These are phyloP conservation scores for Pseudonitzschia multiseries DNA, from an alignment of 108 stramenopile genomes.

Conservation along the genomic window DNA sequence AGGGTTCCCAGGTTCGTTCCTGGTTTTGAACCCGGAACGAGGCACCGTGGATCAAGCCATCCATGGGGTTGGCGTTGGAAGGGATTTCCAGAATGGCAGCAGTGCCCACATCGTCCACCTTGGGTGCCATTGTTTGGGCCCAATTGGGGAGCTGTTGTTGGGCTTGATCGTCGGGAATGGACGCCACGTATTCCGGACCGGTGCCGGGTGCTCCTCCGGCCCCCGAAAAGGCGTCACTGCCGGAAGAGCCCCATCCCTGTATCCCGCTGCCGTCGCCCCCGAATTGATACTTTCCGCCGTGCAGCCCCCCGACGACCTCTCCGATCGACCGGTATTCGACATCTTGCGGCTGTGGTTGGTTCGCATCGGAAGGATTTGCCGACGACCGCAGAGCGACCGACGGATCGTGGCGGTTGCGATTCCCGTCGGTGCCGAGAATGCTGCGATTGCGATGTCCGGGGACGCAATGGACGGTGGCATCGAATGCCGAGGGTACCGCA, in stretches of 20 bases:
- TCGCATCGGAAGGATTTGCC: neutral
- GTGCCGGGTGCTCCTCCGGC: neutral
- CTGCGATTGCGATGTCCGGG: neutral
- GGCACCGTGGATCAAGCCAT: neutral
- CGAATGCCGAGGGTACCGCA: neutral
- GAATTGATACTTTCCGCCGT: conserved; percentile 45
- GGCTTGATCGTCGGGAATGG: neutral
- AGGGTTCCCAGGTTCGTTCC: conserved; percentile 40
- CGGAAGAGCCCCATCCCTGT: neutral
- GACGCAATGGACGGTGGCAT: neutral
- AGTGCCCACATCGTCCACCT: neutral
- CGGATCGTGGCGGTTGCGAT: neutral
- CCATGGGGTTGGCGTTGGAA: conserved; percentile 4
- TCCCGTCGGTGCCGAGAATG: neutral
- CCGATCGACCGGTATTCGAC: conserved; percentile 20
- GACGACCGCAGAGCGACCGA: neutral
- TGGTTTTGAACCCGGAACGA: conserved; percentile 26
- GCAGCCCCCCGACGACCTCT: conserved; percentile 32
- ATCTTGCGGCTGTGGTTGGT: neutral
- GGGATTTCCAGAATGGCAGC: neutral
- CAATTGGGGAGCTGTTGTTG: neutral
- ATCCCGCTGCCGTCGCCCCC: conserved; percentile 2
- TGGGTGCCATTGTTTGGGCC: neutral
- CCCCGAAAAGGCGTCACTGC: neutral
- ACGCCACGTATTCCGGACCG: too few species aligned